Evolutionary conservation across 1,139 yeast species (phyloP), one percentile per base, ranked within the genome.

Genomic region (Yamadazyma mexicana): DNA sequence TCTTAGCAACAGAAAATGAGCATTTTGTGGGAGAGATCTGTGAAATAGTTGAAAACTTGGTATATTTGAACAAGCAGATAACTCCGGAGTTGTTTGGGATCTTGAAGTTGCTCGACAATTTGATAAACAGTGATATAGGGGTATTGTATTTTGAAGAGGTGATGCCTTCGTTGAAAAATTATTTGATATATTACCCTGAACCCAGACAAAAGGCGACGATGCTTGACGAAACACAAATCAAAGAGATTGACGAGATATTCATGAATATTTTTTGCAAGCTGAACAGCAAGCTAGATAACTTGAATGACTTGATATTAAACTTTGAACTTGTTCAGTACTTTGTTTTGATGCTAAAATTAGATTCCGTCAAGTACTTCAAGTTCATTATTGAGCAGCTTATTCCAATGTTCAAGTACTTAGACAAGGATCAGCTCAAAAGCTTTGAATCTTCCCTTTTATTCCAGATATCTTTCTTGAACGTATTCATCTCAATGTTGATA

Each of bases 11-110:
- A 48, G 75, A 75, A 37, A 65, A 87, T 56, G 87, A 84, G 47
- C 95, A 88, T 54, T 88, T 86, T 59, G 82, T 83, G 56, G 78
- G 87, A 28, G 98, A 92, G 60, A 75, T 82, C 31, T 81, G 89
- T 48, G 96, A 88, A 53, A 73, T 92, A 54, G 78, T 89, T 49
- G 98, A 92, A 54, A 88, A 87, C 59, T 80, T 94, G 22, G 80
- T 94, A 0, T 91, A 85, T 59, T 70, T 88, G 43, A 70, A 86
- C 34, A 79, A 94, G 58, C 58, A 68, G 10, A 81, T 92, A 16
- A 79, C 91, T 8, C 86, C 87, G 10, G 64, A 73, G 32, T 81
- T 89, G 73, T 91, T 98, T 96, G 72, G 73, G 35, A 65, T 83
- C 32, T 81, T 88, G 51, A 77, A 73, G 34, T 61, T 75, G 36